These are phyloP conservation scores for Chalara sp. DNA, from an alignment of 2,329 filamentous ascomycete species.

Conservation along the genomic window DNA sequence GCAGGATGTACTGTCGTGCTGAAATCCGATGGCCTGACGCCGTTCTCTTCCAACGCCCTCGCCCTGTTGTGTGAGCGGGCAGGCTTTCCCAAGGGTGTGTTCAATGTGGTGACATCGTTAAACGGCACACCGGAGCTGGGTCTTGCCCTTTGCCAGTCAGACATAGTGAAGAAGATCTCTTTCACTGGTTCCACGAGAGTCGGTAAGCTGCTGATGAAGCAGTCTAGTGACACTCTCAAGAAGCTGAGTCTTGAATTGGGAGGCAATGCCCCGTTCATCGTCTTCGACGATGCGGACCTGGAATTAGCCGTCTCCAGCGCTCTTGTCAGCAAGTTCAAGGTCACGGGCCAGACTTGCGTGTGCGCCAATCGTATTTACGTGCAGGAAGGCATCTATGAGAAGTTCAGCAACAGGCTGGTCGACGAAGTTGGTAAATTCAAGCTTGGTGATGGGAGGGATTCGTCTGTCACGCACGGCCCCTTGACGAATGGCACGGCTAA, in stretches of 20 bases:
- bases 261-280: constrained; percentile 92
- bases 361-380: constrained; percentile 81
- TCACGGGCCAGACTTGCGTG: constrained; percentile 90
- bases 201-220: constrained; percentile 78
- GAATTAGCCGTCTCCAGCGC: constrained; percentile 79
- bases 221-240: constrained; percentile 77
- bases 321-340: too few species aligned
- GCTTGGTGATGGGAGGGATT: constrained; percentile 56
- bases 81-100: constrained; percentile 81
- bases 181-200: constrained; percentile 79
- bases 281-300: too few species aligned
- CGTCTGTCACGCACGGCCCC: constrained; percentile 72
- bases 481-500: constrained; percentile 85
- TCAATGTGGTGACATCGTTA: constrained; percentile 79
- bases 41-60: constrained; percentile 80
- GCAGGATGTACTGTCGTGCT: constrained; percentile 93
- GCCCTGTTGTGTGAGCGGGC: constrained; percentile 82
- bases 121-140: constrained; percentile 78
- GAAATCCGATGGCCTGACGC: constrained; percentile 89
- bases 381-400: constrained; percentile 70
- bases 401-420: constrained; percentile 61
- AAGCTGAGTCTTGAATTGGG: constrained; percentile 81
- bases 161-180: constrained; percentile 78
- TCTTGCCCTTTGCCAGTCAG: constrained; percentile 66
- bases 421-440: constrained; percentile 68